Evolutionary conservation across 2,329 filamentous ascomycete genomes (phyloP), one percentile per base, ranked within the genome.

Genomic region (Pseudocercospora cruenta): DNA sequence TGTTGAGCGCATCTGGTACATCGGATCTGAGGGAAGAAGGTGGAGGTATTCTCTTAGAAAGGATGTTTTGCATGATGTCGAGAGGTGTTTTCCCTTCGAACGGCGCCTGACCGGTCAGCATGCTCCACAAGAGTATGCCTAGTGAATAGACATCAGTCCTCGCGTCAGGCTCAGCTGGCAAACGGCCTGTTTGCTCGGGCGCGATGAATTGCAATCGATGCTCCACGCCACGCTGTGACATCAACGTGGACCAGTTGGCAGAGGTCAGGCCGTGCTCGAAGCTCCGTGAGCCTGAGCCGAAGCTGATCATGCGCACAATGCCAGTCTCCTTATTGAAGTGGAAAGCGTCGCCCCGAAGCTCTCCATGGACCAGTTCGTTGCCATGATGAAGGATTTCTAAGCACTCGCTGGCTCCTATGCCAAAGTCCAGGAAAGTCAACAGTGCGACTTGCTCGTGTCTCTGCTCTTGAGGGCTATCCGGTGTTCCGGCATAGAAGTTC

Each of bases 111-210:
- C 93, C 92, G 1, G 92, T 91, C 54, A 96, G 82, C 74, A 96
- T 86, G 8, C 87, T 92, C 90, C 93, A 97, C 77, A 97, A 94
- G 1, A 97, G 79, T 45, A 97, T 89, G 3, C 94, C 94, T 0
- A 97, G 82, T 0, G 92, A 94, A 80, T 97, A 97, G 33, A 97
- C 96, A 78, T 98, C 94, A 16, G 94, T 97, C 47, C 94, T 87
- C 51, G 87, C 92, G 79, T 97, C 94, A 1, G 94, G 94, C 77
- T 97, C 94, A 3, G 92, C 93, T 2, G 93, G 92, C 86, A 97
- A 91, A 21, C 94, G 89, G 14, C 94, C 94, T 2, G 94, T 97
- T 81, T 97, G 94, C 76, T 98, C 94, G 0, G 94, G 94, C 55
- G 93, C 94, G 76, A 97, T 96, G 76, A 93, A 97, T 60, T 94